Percentiles rank a stretch among this genome's conserved stretches.
Evolutionary conservation across 441 rosid genomes (phyloP).

Genomic region (Dalechampia spathulata): DNA sequence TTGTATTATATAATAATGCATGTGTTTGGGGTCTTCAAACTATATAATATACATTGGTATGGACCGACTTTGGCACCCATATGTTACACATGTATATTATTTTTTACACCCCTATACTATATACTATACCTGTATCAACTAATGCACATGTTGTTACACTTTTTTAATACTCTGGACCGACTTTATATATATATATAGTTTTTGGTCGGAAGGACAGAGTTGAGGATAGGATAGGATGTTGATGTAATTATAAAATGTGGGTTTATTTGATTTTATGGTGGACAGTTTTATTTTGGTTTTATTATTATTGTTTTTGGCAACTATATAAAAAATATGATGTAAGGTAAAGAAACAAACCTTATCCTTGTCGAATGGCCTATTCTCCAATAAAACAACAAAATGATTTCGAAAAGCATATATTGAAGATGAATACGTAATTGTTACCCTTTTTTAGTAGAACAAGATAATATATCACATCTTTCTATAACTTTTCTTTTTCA

Average conservation of each 20-base stretch:
- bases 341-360: slow-evolving; percentile 6
- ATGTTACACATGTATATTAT: background rate
- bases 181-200: too few relatives aligned
- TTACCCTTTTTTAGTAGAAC: slow-evolving; percentile 6
- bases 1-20: background rate
- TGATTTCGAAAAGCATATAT: background rate
- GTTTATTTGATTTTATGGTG: too few relatives aligned
- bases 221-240: too few relatives aligned
- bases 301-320: background rate
- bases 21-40: background rate
- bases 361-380: background rate
- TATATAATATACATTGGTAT: too few relatives aligned
- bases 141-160: too few relatives aligned
- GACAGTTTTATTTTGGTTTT: too few relatives aligned
- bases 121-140: too few relatives aligned
- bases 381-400: background rate
- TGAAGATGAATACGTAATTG: background rate
- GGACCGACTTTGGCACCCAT: too few relatives aligned
- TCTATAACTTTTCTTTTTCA: too few relatives aligned
- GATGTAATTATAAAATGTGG: too few relatives aligned
- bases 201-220: too few relatives aligned
- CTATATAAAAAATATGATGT: background rate
- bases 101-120: too few relatives aligned
- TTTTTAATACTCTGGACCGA: background rate
- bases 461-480: background rate